Conservation (phyloP, 1,284 basidiomycete species). For the Irpex lacteus region DNA sequence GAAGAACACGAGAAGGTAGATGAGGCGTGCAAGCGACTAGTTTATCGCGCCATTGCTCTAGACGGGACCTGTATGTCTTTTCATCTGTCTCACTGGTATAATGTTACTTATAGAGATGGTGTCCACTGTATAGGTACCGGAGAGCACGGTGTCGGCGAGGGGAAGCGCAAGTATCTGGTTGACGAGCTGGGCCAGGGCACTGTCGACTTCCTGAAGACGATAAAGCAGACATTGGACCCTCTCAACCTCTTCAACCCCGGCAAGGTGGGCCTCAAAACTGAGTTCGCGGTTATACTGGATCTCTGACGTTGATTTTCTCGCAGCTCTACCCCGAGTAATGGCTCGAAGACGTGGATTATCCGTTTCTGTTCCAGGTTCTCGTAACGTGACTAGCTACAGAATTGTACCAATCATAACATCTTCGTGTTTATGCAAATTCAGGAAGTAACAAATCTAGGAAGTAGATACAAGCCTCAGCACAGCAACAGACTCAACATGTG, state of each 20-base stretch:
- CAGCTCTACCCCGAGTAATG: constrained; percentile 17
- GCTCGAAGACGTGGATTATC: neutral
- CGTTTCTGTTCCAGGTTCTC: neutral
- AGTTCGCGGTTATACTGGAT: no score
- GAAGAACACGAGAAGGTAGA: constrained; percentile 52
- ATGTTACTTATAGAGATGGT: neutral
- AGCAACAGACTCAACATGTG: constrained; percentile 83
- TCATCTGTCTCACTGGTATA: neutral
- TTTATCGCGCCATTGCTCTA: constrained; percentile 66
- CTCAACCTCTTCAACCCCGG: constrained; percentile 82
- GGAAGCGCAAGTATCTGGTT: constrained; percentile 72
- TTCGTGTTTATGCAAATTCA: no score
- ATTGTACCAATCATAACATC: no score
- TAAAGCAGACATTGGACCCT: constrained; percentile 79
- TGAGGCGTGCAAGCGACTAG: constrained; percentile 62
- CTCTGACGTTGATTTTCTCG: neutral
- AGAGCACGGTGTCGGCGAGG: constrained; percentile 86
- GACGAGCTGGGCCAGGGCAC: constrained; percentile 82
- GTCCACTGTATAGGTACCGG: constrained; percentile 54
- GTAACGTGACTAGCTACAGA: no score
- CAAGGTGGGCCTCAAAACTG: constrained; percentile 47
- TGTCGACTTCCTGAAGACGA: constrained; percentile 79
- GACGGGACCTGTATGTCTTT: constrained; percentile 68
- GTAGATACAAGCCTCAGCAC: constrained; percentile 47
- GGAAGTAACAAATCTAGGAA: neutral